Evolutionary conservation across 805 yeast species (phyloP).

Genomic region (Cephaloascus fragrans): DNA sequence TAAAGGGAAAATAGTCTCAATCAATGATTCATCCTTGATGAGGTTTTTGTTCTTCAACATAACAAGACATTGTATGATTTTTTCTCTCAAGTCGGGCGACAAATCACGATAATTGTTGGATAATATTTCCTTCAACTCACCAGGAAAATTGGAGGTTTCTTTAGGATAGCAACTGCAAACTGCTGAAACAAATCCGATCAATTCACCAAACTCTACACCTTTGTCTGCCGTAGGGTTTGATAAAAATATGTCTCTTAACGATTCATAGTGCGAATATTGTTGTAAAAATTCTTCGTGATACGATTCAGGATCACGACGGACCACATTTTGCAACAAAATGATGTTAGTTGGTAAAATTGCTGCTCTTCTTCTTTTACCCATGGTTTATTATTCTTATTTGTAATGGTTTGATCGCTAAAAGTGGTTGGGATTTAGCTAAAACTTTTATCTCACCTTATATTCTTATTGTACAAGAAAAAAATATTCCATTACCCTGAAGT

Average conservation of each 20-base stretch:
- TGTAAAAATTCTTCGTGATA: constrained; percentile 90
- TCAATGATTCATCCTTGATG: constrained; percentile 67
- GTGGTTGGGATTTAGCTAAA: no score
- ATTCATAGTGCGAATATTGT: constrained; percentile 88
- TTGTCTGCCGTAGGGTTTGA: constrained; percentile 57
- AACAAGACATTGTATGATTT: constrained; percentile 79
- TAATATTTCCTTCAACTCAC: constrained; percentile 62
- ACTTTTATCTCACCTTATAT: no score
- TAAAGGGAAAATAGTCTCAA: constrained; percentile 84
- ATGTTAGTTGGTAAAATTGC: constrained; percentile 90
- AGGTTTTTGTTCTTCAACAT: constrained; percentile 84
- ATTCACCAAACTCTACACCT: constrained; percentile 64
- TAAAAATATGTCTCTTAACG: constrained; percentile 79
- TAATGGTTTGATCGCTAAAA: no score
- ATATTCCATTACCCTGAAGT: no score
- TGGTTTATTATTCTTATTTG: constrained; percentile 18
- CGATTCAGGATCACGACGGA: constrained; percentile 89
- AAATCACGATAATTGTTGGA: constrained; percentile 71
- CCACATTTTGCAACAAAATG: constrained; percentile 83
- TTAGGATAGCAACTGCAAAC: constrained; percentile 86
- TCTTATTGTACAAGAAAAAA: no score
- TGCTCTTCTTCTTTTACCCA: constrained; percentile 87
- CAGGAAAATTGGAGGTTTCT: constrained; percentile 79
- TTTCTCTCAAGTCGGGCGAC: constrained; percentile 81
- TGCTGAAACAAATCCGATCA: constrained; percentile 86